Evolutionary conservation across 148 eudicot species (phyloP).

Genomic region (Selenicereus undatus): DNA sequence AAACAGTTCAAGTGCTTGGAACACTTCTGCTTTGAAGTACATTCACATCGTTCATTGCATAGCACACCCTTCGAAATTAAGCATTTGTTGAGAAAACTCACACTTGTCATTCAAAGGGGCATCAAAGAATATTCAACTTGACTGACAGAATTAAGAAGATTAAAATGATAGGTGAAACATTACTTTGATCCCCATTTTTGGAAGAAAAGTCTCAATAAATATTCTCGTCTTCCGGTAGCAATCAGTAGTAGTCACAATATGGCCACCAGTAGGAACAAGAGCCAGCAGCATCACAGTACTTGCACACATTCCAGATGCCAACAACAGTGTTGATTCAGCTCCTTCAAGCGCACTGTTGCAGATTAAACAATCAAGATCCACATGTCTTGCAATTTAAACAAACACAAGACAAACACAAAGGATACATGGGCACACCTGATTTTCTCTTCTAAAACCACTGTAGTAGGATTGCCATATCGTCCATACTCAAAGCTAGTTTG

Average conservation of each 20-base stretch:
- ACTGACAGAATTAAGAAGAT: background rate
- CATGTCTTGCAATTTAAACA: background rate
- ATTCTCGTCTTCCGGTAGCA: conserved; percentile 87
- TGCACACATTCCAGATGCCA: conserved; percentile 98
- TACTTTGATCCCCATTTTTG: conserved; percentile 92
- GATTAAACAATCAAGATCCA: conserved; percentile 6
- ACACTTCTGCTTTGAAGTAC: background rate
- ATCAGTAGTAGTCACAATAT: conserved; percentile 86
- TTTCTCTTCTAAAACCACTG: conserved; percentile 65
- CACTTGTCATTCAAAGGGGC: no score
- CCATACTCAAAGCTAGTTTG: conserved; percentile 81
- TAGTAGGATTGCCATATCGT: conserved; percentile 83
- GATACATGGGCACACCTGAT: conserved; percentile 50
- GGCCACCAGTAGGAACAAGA: conserved; percentile 93
- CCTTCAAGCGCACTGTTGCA: conserved; percentile 86
- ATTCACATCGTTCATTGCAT: background rate
- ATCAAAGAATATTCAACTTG: background rate
- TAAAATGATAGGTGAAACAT: conserved; percentile 1
- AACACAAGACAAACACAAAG: conserved; percentile 5
- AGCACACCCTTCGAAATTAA: background rate
- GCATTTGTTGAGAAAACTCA: background rate
- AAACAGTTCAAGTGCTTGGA: background rate
- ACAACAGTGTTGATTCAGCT: conserved; percentile 78
- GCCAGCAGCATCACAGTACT: conserved; percentile 84
- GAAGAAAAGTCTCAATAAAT: conserved; percentile 78